Conservation (phyloP, 345 rosid species). For the Conringia planisiliqua region DNA sequence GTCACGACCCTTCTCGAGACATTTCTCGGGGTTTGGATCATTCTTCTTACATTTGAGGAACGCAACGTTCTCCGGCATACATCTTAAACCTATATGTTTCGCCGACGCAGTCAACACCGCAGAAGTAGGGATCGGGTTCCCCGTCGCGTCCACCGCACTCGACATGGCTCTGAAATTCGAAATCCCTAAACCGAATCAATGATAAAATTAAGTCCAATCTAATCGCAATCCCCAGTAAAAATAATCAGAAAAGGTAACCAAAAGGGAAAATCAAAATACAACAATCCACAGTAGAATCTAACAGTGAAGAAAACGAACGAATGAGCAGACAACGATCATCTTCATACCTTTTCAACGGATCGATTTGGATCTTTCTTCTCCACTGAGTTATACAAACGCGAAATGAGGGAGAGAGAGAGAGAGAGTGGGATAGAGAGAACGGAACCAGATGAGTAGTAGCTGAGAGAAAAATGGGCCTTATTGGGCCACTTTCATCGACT, state of each 20-base stretch:
- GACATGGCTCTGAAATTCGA: constrained; percentile 47
- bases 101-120: constrained; percentile 87
- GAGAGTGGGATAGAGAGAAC: background rate
- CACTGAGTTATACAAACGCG: background rate
- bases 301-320: background rate
- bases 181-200: constrained; percentile 10
- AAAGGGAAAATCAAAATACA: background rate
- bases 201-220: background rate
- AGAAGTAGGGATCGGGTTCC: constrained; percentile 91
- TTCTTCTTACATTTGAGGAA: constrained; percentile 96
- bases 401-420: background rate
- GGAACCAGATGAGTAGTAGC: constrained; percentile 17
- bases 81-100: constrained; percentile 69
- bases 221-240: background rate
- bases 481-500: constrained; percentile 7
- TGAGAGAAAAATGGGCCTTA: background rate
- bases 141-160: constrained; percentile 62
- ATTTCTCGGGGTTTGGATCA: constrained; percentile 97
- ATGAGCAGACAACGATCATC: background rate
- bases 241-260: background rate
- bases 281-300: background rate
- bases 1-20: constrained; percentile 89
- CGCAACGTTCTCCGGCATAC: constrained; percentile 72
- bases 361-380: constrained; percentile 28
- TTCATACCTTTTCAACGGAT: constrained; percentile 30